Evolutionary conservation across 257 asterid species (phyloP).

Genomic region (Plantago ovata): DNA sequence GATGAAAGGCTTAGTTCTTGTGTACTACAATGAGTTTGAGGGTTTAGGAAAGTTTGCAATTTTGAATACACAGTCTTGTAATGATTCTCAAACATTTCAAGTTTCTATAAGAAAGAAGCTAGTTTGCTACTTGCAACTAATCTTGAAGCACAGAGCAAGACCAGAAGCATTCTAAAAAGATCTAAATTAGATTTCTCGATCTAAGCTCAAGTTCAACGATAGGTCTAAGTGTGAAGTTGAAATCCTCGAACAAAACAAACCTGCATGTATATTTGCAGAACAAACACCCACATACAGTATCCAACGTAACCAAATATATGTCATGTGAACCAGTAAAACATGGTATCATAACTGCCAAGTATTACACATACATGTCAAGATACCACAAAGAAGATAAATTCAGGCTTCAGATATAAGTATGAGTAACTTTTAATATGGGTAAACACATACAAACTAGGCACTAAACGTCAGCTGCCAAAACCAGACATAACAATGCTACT

Average conservation of each 20-base stretch:
- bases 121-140: neutral
- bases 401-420: too few relatives aligned
- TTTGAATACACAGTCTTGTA: conserved; percentile 1
- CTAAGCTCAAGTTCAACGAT: too few relatives aligned
- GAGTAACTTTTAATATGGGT: too few relatives aligned
- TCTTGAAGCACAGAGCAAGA: neutral
- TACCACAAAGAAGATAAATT: too few relatives aligned
- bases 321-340: neutral
- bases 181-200: too few relatives aligned
- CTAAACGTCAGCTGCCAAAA: too few relatives aligned
- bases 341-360: too few relatives aligned
- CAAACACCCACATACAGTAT: conserved; percentile 14
- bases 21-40: neutral
- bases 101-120: neutral
- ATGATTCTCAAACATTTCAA: neutral
- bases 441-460: too few relatives aligned
- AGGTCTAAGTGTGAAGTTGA: too few relatives aligned
- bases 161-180: neutral
- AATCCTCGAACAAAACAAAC: neutral
- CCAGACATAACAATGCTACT: too few relatives aligned
- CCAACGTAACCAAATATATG: conserved; percentile 11
- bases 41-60: conserved; percentile 4
- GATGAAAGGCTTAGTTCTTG: neutral
- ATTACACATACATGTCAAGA: too few relatives aligned
- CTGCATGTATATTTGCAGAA: neutral